phyloP scores from a whole-genome alignment of 352 stramenopile species.

The Pythium dissotocum region DNA sequence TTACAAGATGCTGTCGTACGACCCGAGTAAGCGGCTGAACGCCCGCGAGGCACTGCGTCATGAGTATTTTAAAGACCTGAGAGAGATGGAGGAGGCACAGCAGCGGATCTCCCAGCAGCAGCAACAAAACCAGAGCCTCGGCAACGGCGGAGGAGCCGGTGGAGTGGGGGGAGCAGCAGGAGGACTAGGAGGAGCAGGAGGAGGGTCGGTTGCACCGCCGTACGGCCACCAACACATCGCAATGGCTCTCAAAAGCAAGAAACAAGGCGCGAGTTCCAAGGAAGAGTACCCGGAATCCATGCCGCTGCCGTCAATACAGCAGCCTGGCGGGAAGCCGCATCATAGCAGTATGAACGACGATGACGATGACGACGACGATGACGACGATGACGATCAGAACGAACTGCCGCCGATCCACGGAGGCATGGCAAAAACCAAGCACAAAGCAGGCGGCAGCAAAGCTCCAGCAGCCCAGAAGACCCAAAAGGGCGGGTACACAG shows the following conservation, averaged over 20 bases:
- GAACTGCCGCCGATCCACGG: constrained; percentile 57
- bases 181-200: constrained; percentile 18
- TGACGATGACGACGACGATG: constrained; percentile 34
- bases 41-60: constrained; percentile 89
- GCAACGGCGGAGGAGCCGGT: neutral
- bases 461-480: constrained; percentile 11
- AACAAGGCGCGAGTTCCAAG: constrained; percentile 22
- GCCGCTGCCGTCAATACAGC: constrained; percentile 55
- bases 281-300: constrained; percentile 54
- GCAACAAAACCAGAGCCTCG: constrained; percentile 9
- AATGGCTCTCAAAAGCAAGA: constrained; percentile 45
- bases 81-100: constrained; percentile 76
- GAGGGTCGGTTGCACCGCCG: constrained; percentile 6
- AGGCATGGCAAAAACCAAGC: constrained; percentile 23
- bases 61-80: constrained; percentile 89
- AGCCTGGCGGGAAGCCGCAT: constrained; percentile 5
- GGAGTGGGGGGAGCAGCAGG: constrained; percentile 14
- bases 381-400: constrained; percentile 37
- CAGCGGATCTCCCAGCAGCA: constrained; percentile 37
- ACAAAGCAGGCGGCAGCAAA: constrained; percentile 5
- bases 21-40: constrained; percentile 88
- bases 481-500: neutral
- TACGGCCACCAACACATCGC: constrained; percentile 33
- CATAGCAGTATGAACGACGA: constrained; percentile 24
- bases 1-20: constrained; percentile 88